Conservation (phyloP, 192 early-diverging fungal genomes). For the Piromyces sp. region DNA sequence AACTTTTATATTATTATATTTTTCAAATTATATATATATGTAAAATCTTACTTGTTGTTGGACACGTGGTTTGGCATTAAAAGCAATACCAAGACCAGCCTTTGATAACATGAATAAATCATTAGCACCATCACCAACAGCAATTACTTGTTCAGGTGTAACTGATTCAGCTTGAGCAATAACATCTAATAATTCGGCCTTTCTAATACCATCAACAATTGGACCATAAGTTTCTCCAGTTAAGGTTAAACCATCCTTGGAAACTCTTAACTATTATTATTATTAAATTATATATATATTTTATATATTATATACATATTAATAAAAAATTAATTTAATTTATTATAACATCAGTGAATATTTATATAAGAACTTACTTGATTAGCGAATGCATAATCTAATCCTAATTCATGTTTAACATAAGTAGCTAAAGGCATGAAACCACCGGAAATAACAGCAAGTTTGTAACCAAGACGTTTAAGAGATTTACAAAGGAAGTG, state of each 20-base stretch:
- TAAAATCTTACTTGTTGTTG: slow-evolving; percentile 48
- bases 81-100: slow-evolving; percentile 89
- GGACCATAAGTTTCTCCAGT: slow-evolving; percentile 79
- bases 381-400: slow-evolving; percentile 98
- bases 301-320: too few species aligned
- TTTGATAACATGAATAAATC: slow-evolving; percentile 88
- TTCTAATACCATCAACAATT: slow-evolving; percentile 77
- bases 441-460: slow-evolving; percentile 90
- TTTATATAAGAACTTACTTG: slow-evolving; percentile 28
- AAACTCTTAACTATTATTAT: slow-evolving; percentile 62
- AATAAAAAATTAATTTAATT: too few species aligned
- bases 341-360: too few species aligned
- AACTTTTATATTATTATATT: not conserved
- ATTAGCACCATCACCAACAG: slow-evolving; percentile 96
- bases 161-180: slow-evolving; percentile 88
- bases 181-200: slow-evolving; percentile 86
- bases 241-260: slow-evolving; percentile 60
- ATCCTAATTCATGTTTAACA: slow-evolving; percentile 72
- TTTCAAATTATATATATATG: not conserved
- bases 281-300: too few species aligned
- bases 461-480: slow-evolving; percentile 81
- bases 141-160: slow-evolving; percentile 77
- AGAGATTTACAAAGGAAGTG: slow-evolving; percentile 73
- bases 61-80: slow-evolving; percentile 94
- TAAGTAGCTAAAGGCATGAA: slow-evolving; percentile 84